Conservation (phyloP, 495 filamentous ascomycete genomes). For the Podospora bellae-mahoneyi region DNA sequence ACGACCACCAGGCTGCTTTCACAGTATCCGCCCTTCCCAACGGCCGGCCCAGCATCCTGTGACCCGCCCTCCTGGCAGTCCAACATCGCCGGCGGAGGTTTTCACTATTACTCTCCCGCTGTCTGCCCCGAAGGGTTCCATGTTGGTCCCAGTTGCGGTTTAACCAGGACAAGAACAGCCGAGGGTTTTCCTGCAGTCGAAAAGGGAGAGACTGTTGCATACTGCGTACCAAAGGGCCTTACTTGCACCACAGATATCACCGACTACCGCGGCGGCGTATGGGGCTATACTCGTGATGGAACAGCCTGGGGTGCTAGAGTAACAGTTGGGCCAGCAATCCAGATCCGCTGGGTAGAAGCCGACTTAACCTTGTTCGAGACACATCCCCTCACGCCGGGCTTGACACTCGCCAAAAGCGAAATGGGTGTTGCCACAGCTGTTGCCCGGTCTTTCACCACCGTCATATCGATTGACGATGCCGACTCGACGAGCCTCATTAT, state of each 20-base stretch:
- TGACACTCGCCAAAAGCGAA: constrained; percentile 11
- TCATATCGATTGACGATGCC: background rate
- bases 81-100: constrained; percentile 35
- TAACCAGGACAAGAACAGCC: constrained; percentile 26
- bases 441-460: background rate
- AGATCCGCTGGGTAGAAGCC: constrained; percentile 40
- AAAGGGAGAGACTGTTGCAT: constrained; percentile 38
- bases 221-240: constrained; percentile 39
- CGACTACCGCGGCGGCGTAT: constrained; percentile 42
- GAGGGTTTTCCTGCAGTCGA: constrained; percentile 38
- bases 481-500: constrained; percentile 6
- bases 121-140: constrained; percentile 41
- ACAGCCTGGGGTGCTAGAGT: constrained; percentile 23
- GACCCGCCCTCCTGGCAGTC: constrained; percentile 37
- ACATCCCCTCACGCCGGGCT: constrained; percentile 35
- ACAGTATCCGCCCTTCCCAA: constrained; percentile 40
- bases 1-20: constrained; percentile 39
- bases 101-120: constrained; percentile 43
- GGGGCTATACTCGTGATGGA: constrained; percentile 33
- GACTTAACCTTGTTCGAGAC: constrained; percentile 37
- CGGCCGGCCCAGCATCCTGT: constrained; percentile 33
- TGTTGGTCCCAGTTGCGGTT: constrained; percentile 33
- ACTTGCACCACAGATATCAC: constrained; percentile 40
- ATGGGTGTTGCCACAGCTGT: background rate
- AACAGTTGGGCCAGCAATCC: constrained; percentile 40